Conservation (phyloP, 2,329 filamentous ascomycete genomes). For the Claviceps africana region DNA sequence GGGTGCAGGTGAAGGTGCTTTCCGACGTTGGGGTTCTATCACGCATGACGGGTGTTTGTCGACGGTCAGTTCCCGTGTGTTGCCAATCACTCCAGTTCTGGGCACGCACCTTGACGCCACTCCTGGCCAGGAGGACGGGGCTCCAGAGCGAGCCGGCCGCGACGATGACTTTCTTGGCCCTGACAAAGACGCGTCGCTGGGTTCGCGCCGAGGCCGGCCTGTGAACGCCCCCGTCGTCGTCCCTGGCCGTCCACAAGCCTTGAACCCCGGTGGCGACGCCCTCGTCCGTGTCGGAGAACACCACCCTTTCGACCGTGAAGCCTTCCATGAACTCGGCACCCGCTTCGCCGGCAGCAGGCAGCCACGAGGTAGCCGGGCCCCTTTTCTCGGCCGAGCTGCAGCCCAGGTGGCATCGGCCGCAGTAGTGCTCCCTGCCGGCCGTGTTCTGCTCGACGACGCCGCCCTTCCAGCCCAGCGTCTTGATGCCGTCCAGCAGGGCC, state of each 20-base stretch:
- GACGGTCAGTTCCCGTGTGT: not conserved
- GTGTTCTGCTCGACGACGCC: conserved; percentile 67
- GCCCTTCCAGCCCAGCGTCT: conserved; percentile 58
- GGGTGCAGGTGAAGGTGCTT: conserved; percentile 74
- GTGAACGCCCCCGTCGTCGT: conserved; percentile 43
- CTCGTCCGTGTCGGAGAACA: conserved; percentile 44
- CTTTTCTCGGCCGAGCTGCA: conserved; percentile 60
- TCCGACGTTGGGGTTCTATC: conserved; percentile 63
- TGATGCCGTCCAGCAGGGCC: conserved; percentile 59
- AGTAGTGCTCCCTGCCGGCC: conserved; percentile 58
- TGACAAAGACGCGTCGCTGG: conserved; percentile 52
- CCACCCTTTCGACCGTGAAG: conserved; percentile 54
- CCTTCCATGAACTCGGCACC: conserved; percentile 78
- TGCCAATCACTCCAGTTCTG: no score
- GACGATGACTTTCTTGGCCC: conserved; percentile 69
- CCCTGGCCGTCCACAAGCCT: conserved; percentile 63
- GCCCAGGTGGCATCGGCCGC: conserved; percentile 49
- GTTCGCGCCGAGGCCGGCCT: conserved; percentile 32
- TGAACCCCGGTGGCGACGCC: conserved; percentile 55
- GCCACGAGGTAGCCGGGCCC: conserved; percentile 61
- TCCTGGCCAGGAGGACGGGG: conserved; percentile 62
- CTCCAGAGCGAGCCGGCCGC: conserved; percentile 63
- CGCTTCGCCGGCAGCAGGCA: conserved; percentile 64
- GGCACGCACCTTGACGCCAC: conserved; percentile 52
- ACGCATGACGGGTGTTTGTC: not conserved